Evolutionary conservation across 257 asterid species (phyloP).

Genomic region (Nicotiana tabacum): DNA sequence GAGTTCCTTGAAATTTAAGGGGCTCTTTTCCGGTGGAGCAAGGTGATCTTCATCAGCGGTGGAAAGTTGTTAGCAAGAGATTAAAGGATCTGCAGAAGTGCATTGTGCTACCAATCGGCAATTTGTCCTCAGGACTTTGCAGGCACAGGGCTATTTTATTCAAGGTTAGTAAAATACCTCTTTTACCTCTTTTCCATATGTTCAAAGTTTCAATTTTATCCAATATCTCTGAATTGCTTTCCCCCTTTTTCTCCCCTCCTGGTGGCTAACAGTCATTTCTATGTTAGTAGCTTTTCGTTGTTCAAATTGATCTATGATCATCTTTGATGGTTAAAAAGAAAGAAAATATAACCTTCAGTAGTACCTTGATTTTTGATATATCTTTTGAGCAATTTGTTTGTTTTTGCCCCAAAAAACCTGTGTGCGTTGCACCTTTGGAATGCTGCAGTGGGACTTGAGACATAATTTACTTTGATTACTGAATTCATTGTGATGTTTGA

Average conservation of each 20-base stretch:
- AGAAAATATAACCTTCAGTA: neutral
- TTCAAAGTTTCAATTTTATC: neutral
- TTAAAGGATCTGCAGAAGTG: slow-evolving; percentile 62
- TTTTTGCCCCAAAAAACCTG: neutral
- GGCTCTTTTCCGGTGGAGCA: slow-evolving; percentile 86
- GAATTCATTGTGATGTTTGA: neutral
- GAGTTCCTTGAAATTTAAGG: slow-evolving; percentile 48
- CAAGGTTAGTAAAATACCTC: slow-evolving; percentile 48
- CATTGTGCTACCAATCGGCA: slow-evolving; percentile 79
- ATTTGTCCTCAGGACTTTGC: slow-evolving; percentile 82
- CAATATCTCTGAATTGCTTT: neutral
- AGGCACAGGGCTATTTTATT: slow-evolving; percentile 93
- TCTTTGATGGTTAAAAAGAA: neutral
- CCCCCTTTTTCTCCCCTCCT: neutral
- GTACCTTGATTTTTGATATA: neutral
- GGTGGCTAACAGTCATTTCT: neutral
- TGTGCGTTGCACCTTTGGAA: too few species aligned
- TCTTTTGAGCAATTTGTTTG: neutral
- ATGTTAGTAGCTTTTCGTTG: neutral
- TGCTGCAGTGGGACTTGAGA: neutral
- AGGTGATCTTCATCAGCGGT: slow-evolving; percentile 73
- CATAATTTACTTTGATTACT: neutral
- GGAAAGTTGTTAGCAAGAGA: slow-evolving; percentile 62
- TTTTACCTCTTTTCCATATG: neutral
- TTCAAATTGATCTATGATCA: neutral